Evolutionary conservation across 2,329 filamentous ascomycete genomes (phyloP).

Genomic region (Massarina eburnea): DNA sequence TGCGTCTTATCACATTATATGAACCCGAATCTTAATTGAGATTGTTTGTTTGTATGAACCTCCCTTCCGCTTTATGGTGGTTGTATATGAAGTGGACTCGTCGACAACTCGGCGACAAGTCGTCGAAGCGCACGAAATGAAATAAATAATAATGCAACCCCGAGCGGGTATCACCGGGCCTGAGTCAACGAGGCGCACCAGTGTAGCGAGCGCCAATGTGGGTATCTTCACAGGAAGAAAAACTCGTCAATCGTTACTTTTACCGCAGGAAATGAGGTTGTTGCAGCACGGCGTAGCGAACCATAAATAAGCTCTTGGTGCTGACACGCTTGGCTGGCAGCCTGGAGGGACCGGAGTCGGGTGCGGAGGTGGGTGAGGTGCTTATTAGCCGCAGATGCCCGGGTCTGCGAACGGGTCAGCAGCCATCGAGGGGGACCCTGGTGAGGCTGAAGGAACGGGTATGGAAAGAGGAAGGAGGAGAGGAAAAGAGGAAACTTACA

Average conservation of each 20-base stretch:
- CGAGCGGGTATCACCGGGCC: neutral
- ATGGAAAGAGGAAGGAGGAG: neutral
- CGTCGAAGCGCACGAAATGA: no score
- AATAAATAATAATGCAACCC: neutral
- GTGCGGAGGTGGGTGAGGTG: neutral
- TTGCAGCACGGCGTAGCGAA: slow-evolving; percentile 1
- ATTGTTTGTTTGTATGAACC: no score
- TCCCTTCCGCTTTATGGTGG: no score
- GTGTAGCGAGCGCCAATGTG: slow-evolving; percentile 9
- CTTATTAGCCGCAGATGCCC: slow-evolving; percentile 40
- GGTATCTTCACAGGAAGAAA: slow-evolving; percentile 5
- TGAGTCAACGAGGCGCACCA: neutral
- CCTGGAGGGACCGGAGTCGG: neutral
- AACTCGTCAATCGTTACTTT: slow-evolving; percentile 9
- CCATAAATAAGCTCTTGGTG: slow-evolving; percentile 1
- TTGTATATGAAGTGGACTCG: no score
- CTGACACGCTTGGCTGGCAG: neutral
- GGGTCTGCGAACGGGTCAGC: slow-evolving; percentile 29
- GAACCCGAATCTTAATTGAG: no score
- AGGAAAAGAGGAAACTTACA: slow-evolving; percentile 32
- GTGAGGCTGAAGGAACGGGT: neutral
- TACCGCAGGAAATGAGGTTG: neutral
- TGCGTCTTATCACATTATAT: no score
- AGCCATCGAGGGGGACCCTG: slow-evolving; percentile 8
- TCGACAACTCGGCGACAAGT: no score